Evolutionary conservation across 306 rosid species (phyloP), one percentile per base, ranked within the genome.

Genomic region (Potentilla sterilis): DNA sequence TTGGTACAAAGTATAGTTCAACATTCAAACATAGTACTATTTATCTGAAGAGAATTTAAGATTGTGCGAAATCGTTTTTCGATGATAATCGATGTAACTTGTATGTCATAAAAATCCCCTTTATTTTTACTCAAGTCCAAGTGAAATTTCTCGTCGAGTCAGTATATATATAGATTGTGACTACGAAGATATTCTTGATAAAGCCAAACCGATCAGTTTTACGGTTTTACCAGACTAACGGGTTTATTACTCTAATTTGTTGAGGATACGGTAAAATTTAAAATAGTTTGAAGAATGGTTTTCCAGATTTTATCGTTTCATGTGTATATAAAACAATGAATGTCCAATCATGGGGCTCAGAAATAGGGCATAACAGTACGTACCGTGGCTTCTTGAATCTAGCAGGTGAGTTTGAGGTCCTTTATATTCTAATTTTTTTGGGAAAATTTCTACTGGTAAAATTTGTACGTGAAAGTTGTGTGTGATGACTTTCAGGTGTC

Each of bases 381-480:
- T 59, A 24, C 18, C 38, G 14, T 22, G n/a, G 54, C 9, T 57
- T 0, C 28, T 28, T n/a, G 22, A 52, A 19, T 6, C 44, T n/a
- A 21, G 41, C 10, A 41, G 51, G 1, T 42, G 47, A 42, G 72
- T 70, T 70, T 22, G 59, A 24, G 74, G 51, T 69, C 75, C 64
- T 71, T 51, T 19, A 37, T 44, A 4, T n/a, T 54, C 47, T 51
- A 34, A 32, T 34, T 9, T 35, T 35, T 35, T 47, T 13, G 2
- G 18, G 16, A 34, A 11, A 70, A 70, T 9, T 28, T 28, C 28
- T 28, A 13, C 13, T 0, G 47, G 19, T 51, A 7, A 7, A 69
- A 24, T 38, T 51, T 61, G 68, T 40, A 14, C 19, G 48, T 11
- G 32, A 3, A 15, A 47, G 6, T 71, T 12, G 47, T 71, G 75